Conservation (phyloP, 352 stramenopile species). For the Thalassiosira ordinaria region DNA sequence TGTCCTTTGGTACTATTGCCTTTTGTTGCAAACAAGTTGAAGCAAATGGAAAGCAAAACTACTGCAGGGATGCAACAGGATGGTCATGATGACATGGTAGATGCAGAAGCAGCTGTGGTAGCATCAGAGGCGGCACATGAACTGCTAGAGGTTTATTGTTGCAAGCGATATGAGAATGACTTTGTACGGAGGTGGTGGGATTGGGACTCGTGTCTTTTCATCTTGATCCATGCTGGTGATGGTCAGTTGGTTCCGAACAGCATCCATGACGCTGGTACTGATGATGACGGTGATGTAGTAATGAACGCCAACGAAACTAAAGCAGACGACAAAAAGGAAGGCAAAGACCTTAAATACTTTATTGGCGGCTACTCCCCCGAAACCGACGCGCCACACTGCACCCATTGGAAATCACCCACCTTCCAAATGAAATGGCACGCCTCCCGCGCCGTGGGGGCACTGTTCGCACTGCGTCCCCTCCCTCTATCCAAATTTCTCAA, state of each 20-base stretch:
- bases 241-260: background rate
- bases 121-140: slow-evolving; percentile 51
- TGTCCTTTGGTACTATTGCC: slow-evolving; percentile 49
- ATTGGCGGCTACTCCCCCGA: slow-evolving; percentile 65
- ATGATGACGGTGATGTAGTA: slow-evolving; percentile 52
- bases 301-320: slow-evolving; percentile 38
- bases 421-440: slow-evolving; percentile 74
- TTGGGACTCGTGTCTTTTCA: slow-evolving; percentile 77
- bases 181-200: slow-evolving; percentile 72
- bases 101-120: slow-evolving; percentile 52
- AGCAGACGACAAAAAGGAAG: background rate
- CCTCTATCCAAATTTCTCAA: slow-evolving; percentile 67
- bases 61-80: background rate
- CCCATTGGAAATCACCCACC: slow-evolving; percentile 43
- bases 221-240: slow-evolving; percentile 51
- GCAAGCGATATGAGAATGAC: slow-evolving; percentile 45
- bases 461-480: slow-evolving; percentile 71
- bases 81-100: slow-evolving; percentile 6
- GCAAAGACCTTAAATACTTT: slow-evolving; percentile 49
- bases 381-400: slow-evolving; percentile 55
- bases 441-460: slow-evolving; percentile 57
- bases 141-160: slow-evolving; percentile 54
- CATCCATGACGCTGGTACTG: slow-evolving; percentile 7
- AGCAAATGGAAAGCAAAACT: background rate
- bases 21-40: slow-evolving; percentile 36